phyloP scores from a whole-genome alignment of 202 grass and related monocot genomes.

The Schoenoplectus tabernaemontani region DNA sequence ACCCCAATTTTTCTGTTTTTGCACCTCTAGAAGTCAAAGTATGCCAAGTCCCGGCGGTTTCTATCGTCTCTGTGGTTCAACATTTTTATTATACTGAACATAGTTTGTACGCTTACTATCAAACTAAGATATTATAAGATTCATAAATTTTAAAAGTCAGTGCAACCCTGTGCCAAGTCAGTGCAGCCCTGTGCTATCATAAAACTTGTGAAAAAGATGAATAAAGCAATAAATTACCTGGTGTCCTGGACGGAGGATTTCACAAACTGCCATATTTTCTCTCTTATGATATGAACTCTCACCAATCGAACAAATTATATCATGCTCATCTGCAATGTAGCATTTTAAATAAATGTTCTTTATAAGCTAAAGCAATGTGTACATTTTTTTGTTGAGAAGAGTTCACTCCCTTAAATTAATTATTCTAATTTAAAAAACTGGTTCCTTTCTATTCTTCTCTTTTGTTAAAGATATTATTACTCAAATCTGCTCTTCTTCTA shows the following conservation, averaged over 20 bases:
- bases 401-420: too few relatives aligned
- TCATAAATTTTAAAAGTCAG: too few relatives aligned
- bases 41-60: too few relatives aligned
- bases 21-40: too few relatives aligned
- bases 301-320: constrained; percentile 87
- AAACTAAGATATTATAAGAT: too few relatives aligned
- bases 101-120: too few relatives aligned
- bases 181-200: too few relatives aligned
- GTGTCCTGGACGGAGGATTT: constrained; percentile 79
- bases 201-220: background rate
- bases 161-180: too few relatives aligned
- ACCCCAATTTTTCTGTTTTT: too few relatives aligned
- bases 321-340: constrained; percentile 60
- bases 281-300: constrained; percentile 67
- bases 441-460: background rate
- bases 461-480: background rate
- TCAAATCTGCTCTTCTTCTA: background rate
- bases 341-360: background rate
- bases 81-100: too few relatives aligned
- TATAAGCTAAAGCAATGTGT: background rate
- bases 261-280: constrained; percentile 75
- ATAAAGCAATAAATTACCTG: constrained; percentile 35
- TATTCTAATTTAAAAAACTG: too few relatives aligned
- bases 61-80: too few relatives aligned
- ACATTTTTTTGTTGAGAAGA: background rate